Evolutionary conservation across 306 rosid genomes (phyloP), one percentile per base, ranked within the genome.

Genomic region (Inga leiocalycina): DNA sequence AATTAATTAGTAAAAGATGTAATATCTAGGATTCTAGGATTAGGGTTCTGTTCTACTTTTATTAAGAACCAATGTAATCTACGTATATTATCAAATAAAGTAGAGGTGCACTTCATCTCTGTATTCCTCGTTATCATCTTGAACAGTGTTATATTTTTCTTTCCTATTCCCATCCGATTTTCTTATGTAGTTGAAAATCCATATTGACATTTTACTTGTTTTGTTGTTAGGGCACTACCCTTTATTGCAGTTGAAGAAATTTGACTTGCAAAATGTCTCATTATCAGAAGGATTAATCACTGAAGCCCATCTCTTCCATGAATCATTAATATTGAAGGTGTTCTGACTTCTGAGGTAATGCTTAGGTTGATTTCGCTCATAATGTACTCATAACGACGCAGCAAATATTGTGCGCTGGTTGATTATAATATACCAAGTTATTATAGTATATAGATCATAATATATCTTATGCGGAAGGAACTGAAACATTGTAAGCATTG

Each of bases 211-310:
- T 27, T 57, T 1, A 80, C 66, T 84, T 80, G 16, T 46, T 71
- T 86, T 79, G 79, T 70, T 81, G 71, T 83, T 85, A 90, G 95
- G 93, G 93, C 90, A 82, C 52, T 90, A 73, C 93, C 96, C 44
- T 88, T 90, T 13, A 4, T 90, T 59, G 93, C 83, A 0, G 89
- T 83, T n/a, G 82, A 74, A n/a, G 95, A 92, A 87, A 79, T 54
- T 73, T 82, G 85, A 68, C 71, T 80, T 74, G 79, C 66, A 46
- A 75, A 76, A 81, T 48, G 64, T 77, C 43, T 59, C 56, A 34
- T 69, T 30, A 45, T 48, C 27, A 74, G 82, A 82, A 70, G 73
- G 20, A 14, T 74, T 16, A 81, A 32, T 81, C 68, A 37, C 79
- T 78, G 77, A 79, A 74, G 79, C 45, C 77, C 79, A 74, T 87